Percentiles rank a stretch among this genome's conserved stretches.
Conservation (phyloP, 2,329 filamentous ascomycete species). For the Penicillium frequentans region DNA sequence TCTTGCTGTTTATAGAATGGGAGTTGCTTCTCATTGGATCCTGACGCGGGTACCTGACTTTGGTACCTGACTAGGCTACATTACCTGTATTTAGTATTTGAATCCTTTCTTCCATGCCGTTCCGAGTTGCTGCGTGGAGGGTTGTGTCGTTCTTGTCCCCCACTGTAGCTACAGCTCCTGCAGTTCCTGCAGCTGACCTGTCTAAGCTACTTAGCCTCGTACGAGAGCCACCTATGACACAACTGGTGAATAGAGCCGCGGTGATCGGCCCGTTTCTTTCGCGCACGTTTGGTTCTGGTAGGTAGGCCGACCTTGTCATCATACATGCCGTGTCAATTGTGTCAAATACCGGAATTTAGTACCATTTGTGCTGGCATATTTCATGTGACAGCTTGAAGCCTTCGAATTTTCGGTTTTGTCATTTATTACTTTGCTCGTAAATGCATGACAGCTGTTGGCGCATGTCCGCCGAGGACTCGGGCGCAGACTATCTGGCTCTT, state of each 20-base stretch:
- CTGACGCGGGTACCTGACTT: background rate
- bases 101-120: background rate
- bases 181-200: background rate
- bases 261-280: conserved; percentile 1
- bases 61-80: background rate
- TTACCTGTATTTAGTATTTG: background rate
- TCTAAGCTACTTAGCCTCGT: background rate
- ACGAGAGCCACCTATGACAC: background rate
- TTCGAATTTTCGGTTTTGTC: background rate
- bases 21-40: background rate
- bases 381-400: background rate
- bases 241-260: conserved; percentile 3
- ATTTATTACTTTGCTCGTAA: background rate
- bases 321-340: background rate
- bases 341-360: background rate
- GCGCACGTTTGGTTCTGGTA: conserved; percentile 1
- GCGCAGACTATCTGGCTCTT: background rate
- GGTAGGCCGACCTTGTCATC: conserved; percentile 1
- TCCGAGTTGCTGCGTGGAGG: background rate
- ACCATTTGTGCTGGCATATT: background rate
- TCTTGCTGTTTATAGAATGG: background rate
- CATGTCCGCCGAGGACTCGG: background rate
- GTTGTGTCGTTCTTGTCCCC: background rate
- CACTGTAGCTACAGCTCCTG: background rate
- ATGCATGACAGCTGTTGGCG: background rate